Conservation (phyloP, 2,329 filamentous ascomycete genomes). For the Sclerotiophoma versabilis region DNA sequence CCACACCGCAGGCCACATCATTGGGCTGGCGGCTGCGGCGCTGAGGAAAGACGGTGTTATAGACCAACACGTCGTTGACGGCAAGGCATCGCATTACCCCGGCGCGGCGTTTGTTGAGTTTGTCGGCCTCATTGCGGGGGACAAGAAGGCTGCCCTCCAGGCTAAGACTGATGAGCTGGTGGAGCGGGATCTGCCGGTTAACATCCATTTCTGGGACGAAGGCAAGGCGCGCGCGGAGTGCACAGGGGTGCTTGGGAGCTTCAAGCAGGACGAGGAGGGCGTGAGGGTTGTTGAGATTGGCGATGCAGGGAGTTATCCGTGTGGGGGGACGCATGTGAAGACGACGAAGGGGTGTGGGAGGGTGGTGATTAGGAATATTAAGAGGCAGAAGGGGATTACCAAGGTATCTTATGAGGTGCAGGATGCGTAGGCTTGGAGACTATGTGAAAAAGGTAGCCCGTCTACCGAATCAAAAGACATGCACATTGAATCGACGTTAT, state of each 20-base stretch:
- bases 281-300: constrained; percentile 72
- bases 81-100: constrained; percentile 76
- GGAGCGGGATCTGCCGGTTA: constrained; percentile 43
- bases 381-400: constrained; percentile 68
- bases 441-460: too few relatives aligned
- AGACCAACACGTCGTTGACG: constrained; percentile 62
- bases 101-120: constrained; percentile 73
- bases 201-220: constrained; percentile 73
- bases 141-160: constrained; percentile 61
- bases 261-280: constrained; percentile 43
- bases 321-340: constrained; percentile 76
- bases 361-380: constrained; percentile 71
- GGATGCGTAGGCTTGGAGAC: constrained; percentile 20
- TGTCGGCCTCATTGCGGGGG: constrained; percentile 67
- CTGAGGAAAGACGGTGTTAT: constrained; percentile 57
- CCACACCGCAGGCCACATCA: constrained; percentile 77
- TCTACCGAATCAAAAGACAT: too few relatives aligned
- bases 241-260: constrained; percentile 49
- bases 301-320: constrained; percentile 74
- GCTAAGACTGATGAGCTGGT: constrained; percentile 66
- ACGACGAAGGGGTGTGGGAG: constrained; percentile 65
- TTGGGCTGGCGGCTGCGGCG: constrained; percentile 70
- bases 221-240: constrained; percentile 60
- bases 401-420: constrained; percentile 59
- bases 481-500: too few relatives aligned